These are phyloP conservation scores for Pyrenochaeta sp. DNA, from an alignment of 2,329 filamentous ascomycete genomes.

Conservation along the genomic window DNA sequence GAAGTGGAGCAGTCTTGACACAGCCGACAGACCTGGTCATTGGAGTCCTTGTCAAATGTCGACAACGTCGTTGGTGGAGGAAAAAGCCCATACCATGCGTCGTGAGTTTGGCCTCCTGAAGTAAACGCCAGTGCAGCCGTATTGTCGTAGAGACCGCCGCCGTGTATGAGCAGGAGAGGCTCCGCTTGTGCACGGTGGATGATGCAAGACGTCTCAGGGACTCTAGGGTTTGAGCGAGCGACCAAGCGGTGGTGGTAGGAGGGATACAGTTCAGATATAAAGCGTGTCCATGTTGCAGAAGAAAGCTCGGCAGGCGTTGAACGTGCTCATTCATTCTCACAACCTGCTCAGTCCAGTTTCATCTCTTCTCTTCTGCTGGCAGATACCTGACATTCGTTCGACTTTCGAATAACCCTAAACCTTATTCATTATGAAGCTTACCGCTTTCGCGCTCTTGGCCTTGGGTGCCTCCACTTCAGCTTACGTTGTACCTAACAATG, in stretches of 20 bases:
- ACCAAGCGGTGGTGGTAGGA: constrained; percentile 5
- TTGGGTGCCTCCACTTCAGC: constrained; percentile 42
- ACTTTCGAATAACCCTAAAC: constrained; percentile 15
- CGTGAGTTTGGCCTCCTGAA: constrained; percentile 20
- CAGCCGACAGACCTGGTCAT: neutral
- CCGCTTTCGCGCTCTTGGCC: constrained; percentile 40
- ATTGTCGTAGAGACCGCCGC: constrained; percentile 1
- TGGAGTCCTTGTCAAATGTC: constrained; percentile 12
- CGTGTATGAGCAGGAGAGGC: constrained; percentile 14
- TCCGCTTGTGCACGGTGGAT: constrained; percentile 19
- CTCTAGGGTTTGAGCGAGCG: constrained; percentile 5
- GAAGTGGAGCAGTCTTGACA: neutral
- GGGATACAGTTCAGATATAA: constrained; percentile 33
- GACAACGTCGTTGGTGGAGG: constrained; percentile 25
- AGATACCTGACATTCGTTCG: constrained; percentile 33
- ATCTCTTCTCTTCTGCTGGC: constrained; percentile 41
- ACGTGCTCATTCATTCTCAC: constrained; percentile 47
- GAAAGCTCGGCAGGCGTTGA: constrained; percentile 35
- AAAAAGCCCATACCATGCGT: constrained; percentile 14
- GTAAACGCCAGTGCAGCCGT: constrained; percentile 4
- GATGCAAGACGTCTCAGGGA: constrained; percentile 33
- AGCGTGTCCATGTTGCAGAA: constrained; percentile 29
- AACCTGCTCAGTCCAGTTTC: constrained; percentile 37
- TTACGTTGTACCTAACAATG: constrained; percentile 42
- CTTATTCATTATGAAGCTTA: constrained; percentile 43